Percentiles rank a stretch among this genome's conserved stretches.
phyloP scores from a whole-genome alignment of 2,329 filamentous ascomycete genomes.

The Ceratocystiopsis brevicomis region DNA sequence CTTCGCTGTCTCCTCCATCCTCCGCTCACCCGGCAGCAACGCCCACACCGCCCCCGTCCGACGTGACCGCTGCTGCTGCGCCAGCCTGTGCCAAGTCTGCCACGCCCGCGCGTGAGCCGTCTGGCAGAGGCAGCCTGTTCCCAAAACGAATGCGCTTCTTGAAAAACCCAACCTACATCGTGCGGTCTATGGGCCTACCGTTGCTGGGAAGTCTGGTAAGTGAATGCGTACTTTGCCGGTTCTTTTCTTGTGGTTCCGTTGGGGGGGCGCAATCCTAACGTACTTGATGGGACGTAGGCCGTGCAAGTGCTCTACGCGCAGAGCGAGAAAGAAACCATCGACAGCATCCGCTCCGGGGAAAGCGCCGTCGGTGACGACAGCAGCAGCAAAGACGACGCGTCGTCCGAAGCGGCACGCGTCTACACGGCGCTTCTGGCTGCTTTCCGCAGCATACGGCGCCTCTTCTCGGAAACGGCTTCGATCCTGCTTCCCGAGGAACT shows the following conservation, averaged over 20 bases:
- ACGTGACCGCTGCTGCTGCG: background rate
- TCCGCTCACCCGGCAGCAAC: background rate
- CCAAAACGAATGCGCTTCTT: conserved; percentile 17
- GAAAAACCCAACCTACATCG: conserved; percentile 16
- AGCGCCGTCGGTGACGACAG: conserved; percentile 13
- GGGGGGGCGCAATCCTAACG: no score
- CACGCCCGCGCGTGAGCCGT: no score
- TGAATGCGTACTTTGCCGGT: background rate
- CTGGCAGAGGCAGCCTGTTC: background rate
- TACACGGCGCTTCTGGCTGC: conserved; percentile 17
- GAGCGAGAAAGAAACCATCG: conserved; percentile 12
- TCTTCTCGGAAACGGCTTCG: conserved; percentile 16
- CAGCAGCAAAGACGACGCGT: conserved; percentile 12
- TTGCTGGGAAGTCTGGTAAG: conserved; percentile 16
- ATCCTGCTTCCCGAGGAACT: conserved; percentile 19
- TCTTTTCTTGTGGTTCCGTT: background rate
- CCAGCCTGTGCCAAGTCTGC: no score
- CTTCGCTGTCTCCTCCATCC: background rate
- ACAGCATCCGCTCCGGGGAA: no score
- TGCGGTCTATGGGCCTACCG: conserved; percentile 19
- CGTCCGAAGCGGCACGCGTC: conserved; percentile 17
- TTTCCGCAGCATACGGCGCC: conserved; percentile 15
- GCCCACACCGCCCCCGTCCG: background rate
- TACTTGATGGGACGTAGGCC: conserved; percentile 9
- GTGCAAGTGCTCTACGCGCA: conserved; percentile 20